Conservation (phyloP, 2,329 filamentous ascomycete species). For the Aureobasidium sp. region DNA sequence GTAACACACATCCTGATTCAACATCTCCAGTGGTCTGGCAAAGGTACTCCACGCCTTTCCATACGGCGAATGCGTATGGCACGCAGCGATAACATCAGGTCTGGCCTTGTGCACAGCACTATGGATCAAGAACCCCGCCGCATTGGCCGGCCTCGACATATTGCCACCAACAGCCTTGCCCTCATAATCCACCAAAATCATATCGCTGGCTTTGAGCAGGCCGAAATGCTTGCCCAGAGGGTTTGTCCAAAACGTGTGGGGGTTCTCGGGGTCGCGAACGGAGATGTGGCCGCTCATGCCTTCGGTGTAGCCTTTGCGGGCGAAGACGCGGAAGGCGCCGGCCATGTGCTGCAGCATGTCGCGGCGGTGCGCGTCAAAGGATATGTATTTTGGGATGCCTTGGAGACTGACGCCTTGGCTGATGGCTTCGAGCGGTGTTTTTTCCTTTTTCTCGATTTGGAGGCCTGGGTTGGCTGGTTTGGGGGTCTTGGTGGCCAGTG, state of each 20-base stretch:
- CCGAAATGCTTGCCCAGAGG: slow-evolving; percentile 59
- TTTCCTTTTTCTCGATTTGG: slow-evolving; percentile 22
- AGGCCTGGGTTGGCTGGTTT: slow-evolving; percentile 17
- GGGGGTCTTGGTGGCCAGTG: slow-evolving; percentile 14
- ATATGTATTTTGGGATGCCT: slow-evolving; percentile 51
- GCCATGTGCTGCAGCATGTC: slow-evolving; percentile 63
- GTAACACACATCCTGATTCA: slow-evolving; percentile 60
- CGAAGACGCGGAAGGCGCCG: slow-evolving; percentile 59
- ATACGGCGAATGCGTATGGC: slow-evolving; percentile 60
- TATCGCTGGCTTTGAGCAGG: slow-evolving; percentile 56
- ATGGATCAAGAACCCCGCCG: slow-evolving; percentile 65
- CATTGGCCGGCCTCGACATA: slow-evolving; percentile 53
- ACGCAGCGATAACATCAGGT: slow-evolving; percentile 58
- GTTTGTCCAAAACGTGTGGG: slow-evolving; percentile 62
- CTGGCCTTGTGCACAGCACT: slow-evolving; percentile 61
- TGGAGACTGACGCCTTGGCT: slow-evolving; percentile 42
- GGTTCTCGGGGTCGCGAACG: slow-evolving; percentile 58
- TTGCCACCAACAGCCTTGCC: slow-evolving; percentile 61
- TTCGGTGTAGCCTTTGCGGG: slow-evolving; percentile 59
- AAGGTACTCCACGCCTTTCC: slow-evolving; percentile 65
- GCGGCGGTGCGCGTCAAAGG: slow-evolving; percentile 50
- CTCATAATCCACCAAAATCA: slow-evolving; percentile 58
- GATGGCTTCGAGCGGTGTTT: slow-evolving; percentile 33
- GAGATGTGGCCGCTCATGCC: slow-evolving; percentile 64
- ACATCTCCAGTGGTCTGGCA: slow-evolving; percentile 59